Percentiles rank a stretch among this genome's conserved stretches.
These are phyloP conservation scores for Fusarium goolgardi DNA, from an alignment of 2,329 filamentous ascomycete species.

Conservation along the genomic window DNA sequence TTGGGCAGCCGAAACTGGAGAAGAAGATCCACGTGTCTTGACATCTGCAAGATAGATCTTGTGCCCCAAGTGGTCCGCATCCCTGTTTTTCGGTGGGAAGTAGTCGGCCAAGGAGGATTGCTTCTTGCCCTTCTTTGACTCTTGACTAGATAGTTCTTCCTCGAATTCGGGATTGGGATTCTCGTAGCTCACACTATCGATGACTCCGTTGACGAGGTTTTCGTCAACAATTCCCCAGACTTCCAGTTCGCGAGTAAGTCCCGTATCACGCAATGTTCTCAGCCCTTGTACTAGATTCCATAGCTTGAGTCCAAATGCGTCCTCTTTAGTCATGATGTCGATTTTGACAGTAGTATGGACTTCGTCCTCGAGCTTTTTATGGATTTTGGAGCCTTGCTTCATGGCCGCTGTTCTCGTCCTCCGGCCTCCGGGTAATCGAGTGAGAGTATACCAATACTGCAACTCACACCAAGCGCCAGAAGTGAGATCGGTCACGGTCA, in stretches of 20 bases:
- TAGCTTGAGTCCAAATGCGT: slow-evolving; percentile 81
- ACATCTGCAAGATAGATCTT: slow-evolving; percentile 84
- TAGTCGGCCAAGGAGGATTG: slow-evolving; percentile 58
- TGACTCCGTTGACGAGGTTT: slow-evolving; percentile 86
- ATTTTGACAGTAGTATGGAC: slow-evolving; percentile 82
- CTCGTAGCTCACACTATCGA: slow-evolving; percentile 84
- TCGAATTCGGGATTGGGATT: slow-evolving; percentile 81
- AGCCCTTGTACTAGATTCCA: slow-evolving; percentile 94
- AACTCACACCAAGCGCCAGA: slow-evolving; percentile 96
- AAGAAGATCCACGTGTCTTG: slow-evolving; percentile 78
- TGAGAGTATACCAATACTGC: slow-evolving; percentile 90
- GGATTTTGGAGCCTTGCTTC: slow-evolving; percentile 82
- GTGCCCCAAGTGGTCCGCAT: slow-evolving; percentile 12
- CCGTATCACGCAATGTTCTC: slow-evolving; percentile 75
- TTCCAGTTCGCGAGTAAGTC: slow-evolving; percentile 79
- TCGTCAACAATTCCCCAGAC: slow-evolving; percentile 88
- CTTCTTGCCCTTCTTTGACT: slow-evolving; percentile 43
- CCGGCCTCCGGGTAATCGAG: slow-evolving; percentile 74
- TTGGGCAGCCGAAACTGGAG: slow-evolving; percentile 74
- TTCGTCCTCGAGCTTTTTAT: slow-evolving; percentile 86
- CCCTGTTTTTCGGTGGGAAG: slow-evolving; percentile 48
- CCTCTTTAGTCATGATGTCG: slow-evolving; percentile 78
- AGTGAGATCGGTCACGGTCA: slow-evolving; percentile 89
- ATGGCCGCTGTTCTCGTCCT: slow-evolving; percentile 84
- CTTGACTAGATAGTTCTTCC: slow-evolving; percentile 60